Conservation (phyloP, 768 basidiomycete genomes). For the Amanita inopinata region DNA sequence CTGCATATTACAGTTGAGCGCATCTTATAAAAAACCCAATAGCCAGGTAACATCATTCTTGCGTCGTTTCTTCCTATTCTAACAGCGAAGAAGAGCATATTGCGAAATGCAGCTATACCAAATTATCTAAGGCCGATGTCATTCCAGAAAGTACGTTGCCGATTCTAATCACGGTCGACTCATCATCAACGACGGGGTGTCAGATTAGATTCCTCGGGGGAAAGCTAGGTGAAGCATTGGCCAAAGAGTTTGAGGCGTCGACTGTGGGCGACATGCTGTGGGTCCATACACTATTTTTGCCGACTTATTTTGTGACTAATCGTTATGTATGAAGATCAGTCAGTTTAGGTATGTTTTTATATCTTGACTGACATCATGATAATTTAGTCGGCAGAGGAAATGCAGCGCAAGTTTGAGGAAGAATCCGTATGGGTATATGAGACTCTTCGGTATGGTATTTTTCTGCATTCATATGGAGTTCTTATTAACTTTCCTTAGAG, state of each 20-base stretch:
- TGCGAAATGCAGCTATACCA: constrained; percentile 77
- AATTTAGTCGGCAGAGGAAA: constrained; percentile 41
- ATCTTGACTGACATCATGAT: background rate
- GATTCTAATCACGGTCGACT: background rate
- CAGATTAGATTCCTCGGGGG: constrained; percentile 90
- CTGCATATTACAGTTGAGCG: constrained; percentile 50
- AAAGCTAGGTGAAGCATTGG: constrained; percentile 83
- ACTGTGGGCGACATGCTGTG: constrained; percentile 89
- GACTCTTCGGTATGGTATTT: constrained; percentile 56
- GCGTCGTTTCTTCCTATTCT: background rate
- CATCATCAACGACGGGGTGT: background rate
- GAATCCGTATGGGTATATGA: constrained; percentile 89
- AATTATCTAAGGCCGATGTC: constrained; percentile 73
- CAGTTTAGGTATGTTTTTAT: constrained; percentile 36
- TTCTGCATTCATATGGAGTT: background rate
- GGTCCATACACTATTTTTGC: constrained; percentile 19
- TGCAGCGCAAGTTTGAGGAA: constrained; percentile 76
- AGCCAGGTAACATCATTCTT: constrained; percentile 50
- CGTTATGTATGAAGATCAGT: constrained; percentile 34
- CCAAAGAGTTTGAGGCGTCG: constrained; percentile 79
- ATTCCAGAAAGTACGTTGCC: constrained; percentile 70
- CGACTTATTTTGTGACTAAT: constrained; percentile 4
- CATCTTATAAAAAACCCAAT: constrained; percentile 88
- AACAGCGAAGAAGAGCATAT: constrained; percentile 49
- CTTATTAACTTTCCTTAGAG: constrained; percentile 30